phyloP scores from a whole-genome alignment of 495 filamentous ascomycete species.

The Apiosordaria backusii region DNA sequence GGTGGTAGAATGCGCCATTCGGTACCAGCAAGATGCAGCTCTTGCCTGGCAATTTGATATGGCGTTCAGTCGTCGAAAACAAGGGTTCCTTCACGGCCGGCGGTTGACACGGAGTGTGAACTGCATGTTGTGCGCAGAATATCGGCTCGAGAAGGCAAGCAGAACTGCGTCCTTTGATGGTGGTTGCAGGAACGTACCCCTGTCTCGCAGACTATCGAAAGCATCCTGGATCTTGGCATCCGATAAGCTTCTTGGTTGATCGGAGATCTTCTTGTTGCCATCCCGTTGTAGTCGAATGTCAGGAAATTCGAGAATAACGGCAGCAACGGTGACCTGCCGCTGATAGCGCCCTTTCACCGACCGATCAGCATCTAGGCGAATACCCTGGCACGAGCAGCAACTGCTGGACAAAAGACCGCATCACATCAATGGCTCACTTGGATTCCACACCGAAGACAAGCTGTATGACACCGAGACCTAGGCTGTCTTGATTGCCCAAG shows the following conservation, averaged over 20 bases:
- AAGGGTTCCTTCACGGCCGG: too few species aligned
- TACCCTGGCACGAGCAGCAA: background rate
- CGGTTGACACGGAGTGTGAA: too few species aligned
- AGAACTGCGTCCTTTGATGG: background rate
- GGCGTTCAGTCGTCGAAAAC: too few species aligned
- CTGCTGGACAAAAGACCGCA: background rate
- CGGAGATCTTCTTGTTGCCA: constrained; percentile 3
- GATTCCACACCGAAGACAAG: background rate
- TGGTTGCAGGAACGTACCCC: background rate
- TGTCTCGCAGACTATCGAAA: background rate
- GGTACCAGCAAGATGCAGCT: background rate
- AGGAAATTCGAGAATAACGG: constrained; percentile 1
- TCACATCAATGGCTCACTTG: background rate
- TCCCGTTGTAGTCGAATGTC: background rate
- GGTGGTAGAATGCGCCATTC: background rate
- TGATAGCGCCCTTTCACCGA: background rate
- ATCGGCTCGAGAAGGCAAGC: too few species aligned
- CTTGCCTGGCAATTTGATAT: too few species aligned
- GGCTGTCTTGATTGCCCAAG: too few species aligned
- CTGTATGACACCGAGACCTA: background rate
- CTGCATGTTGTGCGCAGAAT: background rate
- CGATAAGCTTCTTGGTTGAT: constrained; percentile 7
- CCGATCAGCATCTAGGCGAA: background rate
- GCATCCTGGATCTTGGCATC: background rate
- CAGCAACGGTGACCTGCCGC: background rate